Conservation (phyloP, 371 early-diverging fungal genomes). For the Mucor irregularis region DNA sequence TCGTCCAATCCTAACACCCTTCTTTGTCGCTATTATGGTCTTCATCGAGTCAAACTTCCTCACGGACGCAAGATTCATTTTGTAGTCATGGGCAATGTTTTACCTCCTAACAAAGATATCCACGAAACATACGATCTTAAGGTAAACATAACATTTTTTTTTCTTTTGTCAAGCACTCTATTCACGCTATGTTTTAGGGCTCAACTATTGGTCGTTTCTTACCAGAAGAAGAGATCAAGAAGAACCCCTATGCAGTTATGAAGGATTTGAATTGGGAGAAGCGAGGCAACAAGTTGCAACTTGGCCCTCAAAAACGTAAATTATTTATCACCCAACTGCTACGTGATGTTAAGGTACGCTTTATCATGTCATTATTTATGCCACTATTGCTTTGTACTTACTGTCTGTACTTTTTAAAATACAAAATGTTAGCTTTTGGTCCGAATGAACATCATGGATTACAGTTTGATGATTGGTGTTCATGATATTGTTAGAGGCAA, state of each 20-base stretch:
- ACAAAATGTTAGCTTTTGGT: constrained; percentile 71
- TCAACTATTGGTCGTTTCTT: constrained; percentile 84
- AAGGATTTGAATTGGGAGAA: constrained; percentile 95
- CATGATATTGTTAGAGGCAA: constrained; percentile 86
- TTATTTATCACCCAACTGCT: constrained; percentile 82
- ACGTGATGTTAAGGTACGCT: constrained; percentile 66
- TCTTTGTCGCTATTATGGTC: constrained; percentile 91
- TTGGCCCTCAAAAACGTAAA: constrained; percentile 81
- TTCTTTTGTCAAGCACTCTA: too few species aligned
- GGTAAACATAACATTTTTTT: too few species aligned
- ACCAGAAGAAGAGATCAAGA: constrained; percentile 69
- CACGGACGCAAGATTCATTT: constrained; percentile 92
- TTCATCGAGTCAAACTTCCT: constrained; percentile 95
- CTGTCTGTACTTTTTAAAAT: too few species aligned
- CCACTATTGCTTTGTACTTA: too few species aligned
- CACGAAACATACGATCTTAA: constrained; percentile 93
- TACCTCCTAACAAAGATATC: constrained; percentile 94
- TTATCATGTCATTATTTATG: too few species aligned
- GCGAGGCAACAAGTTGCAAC: constrained; percentile 63
- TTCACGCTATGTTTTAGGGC: too few species aligned
- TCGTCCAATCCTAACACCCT: constrained; percentile 90
- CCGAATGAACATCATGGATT: constrained; percentile 87
- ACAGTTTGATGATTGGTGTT: constrained; percentile 88
- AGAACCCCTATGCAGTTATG: constrained; percentile 80
- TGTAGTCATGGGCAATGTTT: constrained; percentile 95